Conservation (phyloP, 352 stramenopile genomes). For the Elongisporangium prolatum region DNA sequence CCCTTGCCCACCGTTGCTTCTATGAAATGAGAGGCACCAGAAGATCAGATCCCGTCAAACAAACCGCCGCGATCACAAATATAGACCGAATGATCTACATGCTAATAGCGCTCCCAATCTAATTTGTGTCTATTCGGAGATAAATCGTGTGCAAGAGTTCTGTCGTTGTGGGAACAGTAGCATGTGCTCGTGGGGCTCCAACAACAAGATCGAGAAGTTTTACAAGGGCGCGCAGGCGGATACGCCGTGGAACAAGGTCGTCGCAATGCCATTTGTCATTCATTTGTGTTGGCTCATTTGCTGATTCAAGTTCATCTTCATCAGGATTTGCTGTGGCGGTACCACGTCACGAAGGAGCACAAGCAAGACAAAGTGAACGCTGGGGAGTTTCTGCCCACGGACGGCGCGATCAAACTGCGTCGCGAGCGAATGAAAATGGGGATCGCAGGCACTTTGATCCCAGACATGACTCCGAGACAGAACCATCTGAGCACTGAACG, state of each 20-base stretch:
- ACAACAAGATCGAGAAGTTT: conserved; percentile 37
- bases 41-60: too few species aligned
- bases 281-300: background rate
- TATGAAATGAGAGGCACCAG: too few species aligned
- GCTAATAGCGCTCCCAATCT: background rate
- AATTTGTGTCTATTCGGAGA: too few species aligned
- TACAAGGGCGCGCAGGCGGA: conserved; percentile 50
- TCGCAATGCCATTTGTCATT: too few species aligned
- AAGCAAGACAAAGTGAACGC: conserved; percentile 37
- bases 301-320: background rate
- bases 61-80: background rate
- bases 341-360: conserved; percentile 43
- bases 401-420: conserved; percentile 21
- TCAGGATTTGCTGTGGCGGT: conserved; percentile 39
- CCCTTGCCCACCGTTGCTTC: too few species aligned
- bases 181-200: conserved; percentile 32
- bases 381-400: conserved; percentile 24
- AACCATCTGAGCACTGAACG: conserved; percentile 5
- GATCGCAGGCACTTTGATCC: conserved; percentile 42
- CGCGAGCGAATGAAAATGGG: conserved; percentile 40
- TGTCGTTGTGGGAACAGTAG: too few species aligned
- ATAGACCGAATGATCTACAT: background rate
- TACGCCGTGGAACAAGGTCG: conserved; percentile 53
- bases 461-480: conserved; percentile 30
- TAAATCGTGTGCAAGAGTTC: too few species aligned